A percentile compares a stretch with the other conserved stretches of the same genome.
These are phyloP conservation scores for Porphyridium purpureum DNA, from an alignment of 23 red algal species.

Conservation along the genomic window DNA sequence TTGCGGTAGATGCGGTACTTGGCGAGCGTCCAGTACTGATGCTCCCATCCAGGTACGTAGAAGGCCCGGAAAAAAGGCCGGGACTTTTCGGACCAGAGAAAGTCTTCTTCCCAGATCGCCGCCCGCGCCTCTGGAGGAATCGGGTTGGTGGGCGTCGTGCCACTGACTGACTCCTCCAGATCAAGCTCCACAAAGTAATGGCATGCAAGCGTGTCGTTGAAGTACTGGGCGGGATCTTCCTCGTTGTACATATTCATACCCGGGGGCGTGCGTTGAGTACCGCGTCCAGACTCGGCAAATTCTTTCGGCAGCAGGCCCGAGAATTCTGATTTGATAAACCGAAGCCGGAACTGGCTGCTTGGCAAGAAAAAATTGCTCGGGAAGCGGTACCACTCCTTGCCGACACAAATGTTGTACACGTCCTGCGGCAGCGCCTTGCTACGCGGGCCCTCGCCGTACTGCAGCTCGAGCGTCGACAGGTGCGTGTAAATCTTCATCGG, in stretches of 20 bases:
- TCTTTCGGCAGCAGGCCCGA: background rate
- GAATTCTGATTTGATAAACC: slow-evolving; percentile 17
- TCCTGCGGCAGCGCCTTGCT: no score
- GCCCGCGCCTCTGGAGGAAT: no score
- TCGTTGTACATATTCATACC: slow-evolving; percentile 1
- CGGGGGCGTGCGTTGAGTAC: background rate
- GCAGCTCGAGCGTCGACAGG: background rate
- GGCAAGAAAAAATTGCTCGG: slow-evolving; percentile 80
- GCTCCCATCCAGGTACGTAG: no score
- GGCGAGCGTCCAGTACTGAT: no score
- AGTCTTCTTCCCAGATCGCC: no score
- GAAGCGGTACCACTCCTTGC: slow-evolving; percentile 86
- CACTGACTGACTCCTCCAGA: no score
- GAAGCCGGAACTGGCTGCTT: slow-evolving; percentile 10
- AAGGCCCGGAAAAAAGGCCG: no score
- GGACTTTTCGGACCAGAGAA: no score
- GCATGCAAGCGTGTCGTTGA: background rate
- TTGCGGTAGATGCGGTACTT: no score
- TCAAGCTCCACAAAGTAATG: background rate
- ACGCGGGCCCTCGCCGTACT: background rate
- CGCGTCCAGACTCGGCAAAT: background rate
- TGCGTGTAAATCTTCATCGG: background rate
- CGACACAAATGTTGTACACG: slow-evolving; percentile 53
- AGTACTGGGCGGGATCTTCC: slow-evolving; percentile 1
- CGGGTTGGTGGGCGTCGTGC: no score